phyloP scores from a whole-genome alignment of 768 basidiomycete genomes.

The Lentinula guzmanii region DNA sequence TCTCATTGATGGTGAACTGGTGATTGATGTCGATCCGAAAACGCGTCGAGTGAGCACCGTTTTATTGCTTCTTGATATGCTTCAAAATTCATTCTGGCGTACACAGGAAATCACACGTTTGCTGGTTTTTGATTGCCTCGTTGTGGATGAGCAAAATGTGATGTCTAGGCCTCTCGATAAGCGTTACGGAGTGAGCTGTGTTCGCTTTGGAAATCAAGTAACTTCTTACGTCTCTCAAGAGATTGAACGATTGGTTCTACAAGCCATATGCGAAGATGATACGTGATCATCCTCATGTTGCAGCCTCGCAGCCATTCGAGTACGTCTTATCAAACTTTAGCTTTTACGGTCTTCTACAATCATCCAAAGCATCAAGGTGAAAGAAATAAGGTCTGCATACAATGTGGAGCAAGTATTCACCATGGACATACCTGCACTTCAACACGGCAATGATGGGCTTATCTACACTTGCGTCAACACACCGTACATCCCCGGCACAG shows the following conservation, averaged over 20 bases:
- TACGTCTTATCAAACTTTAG: slow-evolving; percentile 31
- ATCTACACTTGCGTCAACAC: slow-evolving; percentile 92
- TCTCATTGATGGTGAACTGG: slow-evolving; percentile 90
- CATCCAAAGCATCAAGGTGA: slow-evolving; percentile 68
- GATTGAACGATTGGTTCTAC: slow-evolving; percentile 77
- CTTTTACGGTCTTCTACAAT: background rate
- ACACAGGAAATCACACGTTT: slow-evolving; percentile 73
- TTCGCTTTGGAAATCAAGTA: background rate
- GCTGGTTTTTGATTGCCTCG: slow-evolving; percentile 90
- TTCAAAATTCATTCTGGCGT: background rate
- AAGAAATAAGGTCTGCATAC: slow-evolving; percentile 84
- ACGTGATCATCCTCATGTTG: slow-evolving; percentile 62
- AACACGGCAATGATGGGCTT: slow-evolving; percentile 92
- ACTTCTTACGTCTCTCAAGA: slow-evolving; percentile 32
- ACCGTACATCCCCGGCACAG: slow-evolving; percentile 80
- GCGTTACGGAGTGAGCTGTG: slow-evolving; percentile 75
- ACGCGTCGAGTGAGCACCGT: slow-evolving; percentile 54
- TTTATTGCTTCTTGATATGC: background rate
- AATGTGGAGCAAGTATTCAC: slow-evolving; percentile 81
- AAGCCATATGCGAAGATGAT: slow-evolving; percentile 73
- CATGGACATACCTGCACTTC: slow-evolving; percentile 75
- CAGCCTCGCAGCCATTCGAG: slow-evolving; percentile 72
- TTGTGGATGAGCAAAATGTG: slow-evolving; percentile 79
- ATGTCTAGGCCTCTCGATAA: slow-evolving; percentile 80
- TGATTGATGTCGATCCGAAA: slow-evolving; percentile 78